A percentile compares a stretch with the other conserved stretches of the same genome.
phyloP scores from a whole-genome alignment of 345 rosid genomes.

The Arabidopsis arenosa region DNA sequence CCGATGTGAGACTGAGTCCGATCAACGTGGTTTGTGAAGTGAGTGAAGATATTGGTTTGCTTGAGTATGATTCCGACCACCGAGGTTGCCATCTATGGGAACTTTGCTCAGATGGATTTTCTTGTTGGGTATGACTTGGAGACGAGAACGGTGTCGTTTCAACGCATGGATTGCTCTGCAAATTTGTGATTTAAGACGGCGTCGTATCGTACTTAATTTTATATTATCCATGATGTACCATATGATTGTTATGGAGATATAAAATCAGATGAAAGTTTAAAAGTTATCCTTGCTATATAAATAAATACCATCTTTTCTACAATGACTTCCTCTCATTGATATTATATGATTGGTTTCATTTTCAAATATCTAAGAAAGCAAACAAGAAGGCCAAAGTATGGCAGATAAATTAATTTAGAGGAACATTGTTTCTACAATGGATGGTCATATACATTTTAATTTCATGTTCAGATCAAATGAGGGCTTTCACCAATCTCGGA shows the following conservation, averaged over 20 bases:
- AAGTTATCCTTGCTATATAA: not conserved
- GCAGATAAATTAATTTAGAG: constrained; percentile 2
- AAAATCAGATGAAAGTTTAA: not conserved
- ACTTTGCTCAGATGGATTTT: constrained; percentile 59
- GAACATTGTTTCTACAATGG: constrained; percentile 25
- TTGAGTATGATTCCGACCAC: constrained; percentile 45
- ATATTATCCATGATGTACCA: not conserved
- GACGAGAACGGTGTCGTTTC: constrained; percentile 50
- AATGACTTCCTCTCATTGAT: not conserved
- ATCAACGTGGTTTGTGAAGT: constrained; percentile 50
- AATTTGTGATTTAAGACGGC: not conserved
- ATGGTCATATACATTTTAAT: constrained; percentile 30
- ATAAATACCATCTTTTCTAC: not conserved
- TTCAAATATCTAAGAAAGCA: too few relatives aligned
- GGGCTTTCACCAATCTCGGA: constrained; percentile 14
- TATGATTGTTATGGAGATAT: not conserved
- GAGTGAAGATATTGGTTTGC: constrained; percentile 48
- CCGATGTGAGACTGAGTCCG: constrained; percentile 47
- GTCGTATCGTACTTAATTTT: not conserved
- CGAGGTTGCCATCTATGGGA: constrained; percentile 51
- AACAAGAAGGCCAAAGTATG: not conserved
- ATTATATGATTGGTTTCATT: not conserved
- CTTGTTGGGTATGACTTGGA: constrained; percentile 58
- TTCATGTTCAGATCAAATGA: constrained; percentile 24
- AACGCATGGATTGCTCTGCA: constrained; percentile 53